phyloP scores from a whole-genome alignment of 345 rosid genomes.

The Leavenworthia alabamica region DNA sequence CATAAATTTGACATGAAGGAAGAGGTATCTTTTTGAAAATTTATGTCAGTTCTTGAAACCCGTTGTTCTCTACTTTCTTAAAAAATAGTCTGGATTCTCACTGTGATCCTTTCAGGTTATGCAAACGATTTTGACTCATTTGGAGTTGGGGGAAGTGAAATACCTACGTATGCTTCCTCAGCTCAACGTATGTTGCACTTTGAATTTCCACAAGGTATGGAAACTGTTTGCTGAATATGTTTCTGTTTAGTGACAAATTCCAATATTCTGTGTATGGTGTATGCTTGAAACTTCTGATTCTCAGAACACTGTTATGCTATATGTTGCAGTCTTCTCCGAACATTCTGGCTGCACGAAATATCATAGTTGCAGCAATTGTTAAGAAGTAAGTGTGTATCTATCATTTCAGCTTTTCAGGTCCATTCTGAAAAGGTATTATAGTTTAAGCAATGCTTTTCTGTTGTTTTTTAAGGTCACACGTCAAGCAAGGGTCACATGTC shows the following conservation, averaged over 20 bases:
- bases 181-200: constrained; percentile 59
- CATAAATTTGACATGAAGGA: constrained; percentile 83
- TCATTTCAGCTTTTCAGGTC: constrained; percentile 3
- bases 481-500: constrained; percentile 61
- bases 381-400: constrained; percentile 62
- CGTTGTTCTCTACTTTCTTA: neutral
- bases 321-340: constrained; percentile 68
- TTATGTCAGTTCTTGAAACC: neutral
- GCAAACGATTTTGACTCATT: constrained; percentile 75
- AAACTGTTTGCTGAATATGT: constrained; percentile 12
- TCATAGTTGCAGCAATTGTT: constrained; percentile 57
- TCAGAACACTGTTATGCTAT: constrained; percentile 26
- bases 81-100: neutral
- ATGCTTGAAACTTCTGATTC: constrained; percentile 11
- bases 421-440: constrained; percentile 34
- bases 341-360: constrained; percentile 60
- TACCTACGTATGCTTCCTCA: constrained; percentile 74
- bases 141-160: constrained; percentile 85
- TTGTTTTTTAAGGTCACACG: constrained; percentile 52
- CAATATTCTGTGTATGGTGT: neutral
- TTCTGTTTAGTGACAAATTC: neutral
- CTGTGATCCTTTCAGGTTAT: constrained; percentile 62
- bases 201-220: constrained; percentile 88
- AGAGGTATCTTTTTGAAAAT: constrained; percentile 47
- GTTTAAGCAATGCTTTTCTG: constrained; percentile 44